Conservation (phyloP, 139 green algal genomes). For the Nannochloris sp. region DNA sequence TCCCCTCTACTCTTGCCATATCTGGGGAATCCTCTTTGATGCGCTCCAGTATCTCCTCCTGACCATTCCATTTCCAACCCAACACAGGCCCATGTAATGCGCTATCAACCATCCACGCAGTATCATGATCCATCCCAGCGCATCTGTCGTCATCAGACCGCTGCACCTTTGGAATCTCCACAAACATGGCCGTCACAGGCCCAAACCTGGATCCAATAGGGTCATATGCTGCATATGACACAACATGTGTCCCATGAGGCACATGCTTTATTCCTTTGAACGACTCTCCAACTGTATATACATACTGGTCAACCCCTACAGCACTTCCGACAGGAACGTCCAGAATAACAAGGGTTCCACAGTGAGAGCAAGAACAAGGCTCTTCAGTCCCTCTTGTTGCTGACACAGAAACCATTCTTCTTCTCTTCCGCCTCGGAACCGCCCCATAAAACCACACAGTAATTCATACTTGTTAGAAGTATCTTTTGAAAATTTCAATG, state of each 20-base stretch:
- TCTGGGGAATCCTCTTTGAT: slow-evolving; percentile 55
- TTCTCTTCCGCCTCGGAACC: too few species aligned
- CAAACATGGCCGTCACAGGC: slow-evolving; percentile 24
- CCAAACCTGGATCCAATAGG: slow-evolving; percentile 26
- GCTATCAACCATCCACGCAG: background rate
- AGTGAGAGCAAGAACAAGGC: slow-evolving; percentile 12
- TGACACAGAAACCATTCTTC: too few species aligned
- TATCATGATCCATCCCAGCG: background rate
- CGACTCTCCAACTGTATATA: slow-evolving; percentile 40
- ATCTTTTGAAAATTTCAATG: too few species aligned
- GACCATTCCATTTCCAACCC: slow-evolving; percentile 45
- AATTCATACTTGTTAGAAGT: too few species aligned
- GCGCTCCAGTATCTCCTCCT: slow-evolving; percentile 42
- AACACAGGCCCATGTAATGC: slow-evolving; percentile 28
- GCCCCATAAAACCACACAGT: too few species aligned
- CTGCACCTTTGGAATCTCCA: slow-evolving; percentile 37
- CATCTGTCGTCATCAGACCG: background rate
- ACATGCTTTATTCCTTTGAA: slow-evolving; percentile 91
- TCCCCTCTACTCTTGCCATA: background rate
- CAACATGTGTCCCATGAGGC: slow-evolving; percentile 71
- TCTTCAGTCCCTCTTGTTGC: too few species aligned
- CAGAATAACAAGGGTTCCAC: slow-evolving; percentile 62
- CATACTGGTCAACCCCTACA: slow-evolving; percentile 76
- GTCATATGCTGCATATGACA: slow-evolving; percentile 48
- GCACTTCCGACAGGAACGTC: slow-evolving; percentile 53